These are phyloP conservation scores for Gossypium aridum DNA, from an alignment of 441 rosid species.

Conservation along the genomic window DNA sequence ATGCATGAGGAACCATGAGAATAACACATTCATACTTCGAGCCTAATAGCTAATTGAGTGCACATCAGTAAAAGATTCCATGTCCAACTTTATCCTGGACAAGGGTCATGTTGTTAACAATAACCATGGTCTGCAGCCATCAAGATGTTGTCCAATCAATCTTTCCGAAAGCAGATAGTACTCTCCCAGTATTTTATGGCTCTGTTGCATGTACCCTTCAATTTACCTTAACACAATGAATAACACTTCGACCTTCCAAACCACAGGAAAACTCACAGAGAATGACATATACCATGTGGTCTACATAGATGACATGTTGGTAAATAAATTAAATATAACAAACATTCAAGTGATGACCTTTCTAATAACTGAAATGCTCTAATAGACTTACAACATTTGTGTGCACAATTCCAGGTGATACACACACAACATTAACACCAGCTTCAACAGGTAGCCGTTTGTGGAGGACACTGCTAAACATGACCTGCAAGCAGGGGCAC, in stretches of 20 bases:
- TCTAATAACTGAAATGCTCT: conserved; percentile 13
- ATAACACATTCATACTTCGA: not conserved
- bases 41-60: not conserved
- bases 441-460: conserved; percentile 85
- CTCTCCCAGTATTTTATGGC: not conserved
- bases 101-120: not conserved
- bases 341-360: not conserved
- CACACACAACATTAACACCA: conserved; percentile 75
- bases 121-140: not conserved
- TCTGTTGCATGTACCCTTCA: not conserved
- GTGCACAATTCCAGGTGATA: conserved; percentile 84
- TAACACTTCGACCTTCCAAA: not conserved
- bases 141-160: not conserved
- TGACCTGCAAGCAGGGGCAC: conserved; percentile 55
- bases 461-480: conserved; percentile 86
- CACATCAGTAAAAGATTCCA: not conserved
- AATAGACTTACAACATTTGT: conserved; percentile 85
- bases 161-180: not conserved
- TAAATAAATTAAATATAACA: not conserved
- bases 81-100: not conserved
- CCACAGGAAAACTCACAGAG: not conserved
- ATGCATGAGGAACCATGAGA: not conserved
- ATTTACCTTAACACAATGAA: not conserved
- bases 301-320: not conserved
- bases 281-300: not conserved